phyloP scores from a whole-genome alignment of 1,284 basidiomycete species.

The Mycosarcoma mackinlayi region DNA sequence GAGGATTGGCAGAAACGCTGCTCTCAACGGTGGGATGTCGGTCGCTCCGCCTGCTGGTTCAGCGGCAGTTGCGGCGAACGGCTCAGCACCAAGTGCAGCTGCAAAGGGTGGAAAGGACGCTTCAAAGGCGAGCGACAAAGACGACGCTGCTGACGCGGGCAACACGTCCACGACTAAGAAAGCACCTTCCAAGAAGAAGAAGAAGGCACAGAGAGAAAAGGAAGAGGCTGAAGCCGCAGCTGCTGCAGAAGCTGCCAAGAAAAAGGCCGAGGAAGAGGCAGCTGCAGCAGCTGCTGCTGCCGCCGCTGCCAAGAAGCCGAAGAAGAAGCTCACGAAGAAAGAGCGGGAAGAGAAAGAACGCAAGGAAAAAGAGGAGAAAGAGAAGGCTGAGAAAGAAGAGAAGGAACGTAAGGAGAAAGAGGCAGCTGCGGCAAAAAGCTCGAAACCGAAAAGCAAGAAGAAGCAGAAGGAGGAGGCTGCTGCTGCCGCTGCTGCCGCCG shows the following conservation, averaged over 20 bases:
- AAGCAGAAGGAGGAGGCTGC: conserved; percentile 52
- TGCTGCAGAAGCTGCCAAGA: conserved; percentile 48
- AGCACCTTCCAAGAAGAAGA: conserved; percentile 52
- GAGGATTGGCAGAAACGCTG: conserved; percentile 56
- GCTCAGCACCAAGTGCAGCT: conserved; percentile 7
- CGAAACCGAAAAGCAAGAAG: conserved; percentile 54
- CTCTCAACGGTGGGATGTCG: conserved; percentile 14
- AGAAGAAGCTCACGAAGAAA: conserved; percentile 59
- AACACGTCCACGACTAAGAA: conserved; percentile 36
- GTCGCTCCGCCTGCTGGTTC: conserved; percentile 9
- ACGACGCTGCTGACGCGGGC: conserved; percentile 24
- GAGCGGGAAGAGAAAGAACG: conserved; percentile 44
- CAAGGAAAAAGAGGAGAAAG: conserved; percentile 48
- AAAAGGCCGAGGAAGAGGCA: conserved; percentile 41
- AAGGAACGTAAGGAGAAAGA: conserved; percentile 52
- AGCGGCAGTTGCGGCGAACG: conserved; percentile 13
- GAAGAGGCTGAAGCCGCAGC: conserved; percentile 47
- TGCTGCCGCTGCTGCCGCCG: conserved; percentile 35
- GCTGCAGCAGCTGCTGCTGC: conserved; percentile 38
- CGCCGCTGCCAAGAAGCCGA: conserved; percentile 37
- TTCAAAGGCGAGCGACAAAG: conserved; percentile 38
- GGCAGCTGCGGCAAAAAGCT: conserved; percentile 27
- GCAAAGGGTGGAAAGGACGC: conserved; percentile 41
- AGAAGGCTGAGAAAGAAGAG: conserved; percentile 59
- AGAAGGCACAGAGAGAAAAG: conserved; percentile 52